Conservation (phyloP, 257 asterid genomes). For the Solanum boliviense region DNA sequence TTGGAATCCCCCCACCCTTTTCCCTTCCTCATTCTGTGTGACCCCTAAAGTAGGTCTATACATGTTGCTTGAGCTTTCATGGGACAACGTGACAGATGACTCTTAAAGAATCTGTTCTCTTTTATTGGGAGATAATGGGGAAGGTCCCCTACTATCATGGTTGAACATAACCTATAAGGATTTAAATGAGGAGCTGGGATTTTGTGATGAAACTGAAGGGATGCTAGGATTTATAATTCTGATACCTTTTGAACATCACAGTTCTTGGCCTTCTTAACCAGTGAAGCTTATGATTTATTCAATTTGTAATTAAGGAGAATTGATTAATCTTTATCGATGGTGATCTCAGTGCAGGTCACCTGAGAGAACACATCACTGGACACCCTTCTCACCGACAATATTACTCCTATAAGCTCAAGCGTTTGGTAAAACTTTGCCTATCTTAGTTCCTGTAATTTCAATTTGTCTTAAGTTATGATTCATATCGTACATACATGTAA, state of each 20-base stretch:
- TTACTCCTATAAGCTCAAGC: conserved; percentile 63
- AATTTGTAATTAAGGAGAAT: background rate
- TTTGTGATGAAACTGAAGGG: background rate
- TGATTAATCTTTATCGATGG: conserved; percentile 13
- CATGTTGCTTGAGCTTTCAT: background rate
- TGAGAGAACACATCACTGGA: conserved; percentile 44
- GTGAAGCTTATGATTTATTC: background rate
- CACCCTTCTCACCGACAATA: conserved; percentile 58
- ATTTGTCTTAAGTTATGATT: background rate
- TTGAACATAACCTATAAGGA: background rate
- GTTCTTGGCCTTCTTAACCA: background rate
- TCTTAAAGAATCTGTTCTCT: background rate
- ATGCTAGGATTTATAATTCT: background rate
- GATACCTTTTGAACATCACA: background rate
- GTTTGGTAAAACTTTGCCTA: conserved; percentile 39
- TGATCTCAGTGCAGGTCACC: conserved; percentile 73
- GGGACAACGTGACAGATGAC: background rate
- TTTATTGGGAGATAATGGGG: background rate
- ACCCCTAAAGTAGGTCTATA: background rate
- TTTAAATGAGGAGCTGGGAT: background rate
- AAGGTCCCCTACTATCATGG: background rate
- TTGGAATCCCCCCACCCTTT: background rate
- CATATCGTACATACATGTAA: background rate
- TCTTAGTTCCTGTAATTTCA: background rate
- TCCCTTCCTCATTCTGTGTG: background rate